Evolutionary conservation across 352 stramenopile species (phyloP), one percentile per base, ranked within the genome.

Genomic region (Phytophthora sp.): DNA sequence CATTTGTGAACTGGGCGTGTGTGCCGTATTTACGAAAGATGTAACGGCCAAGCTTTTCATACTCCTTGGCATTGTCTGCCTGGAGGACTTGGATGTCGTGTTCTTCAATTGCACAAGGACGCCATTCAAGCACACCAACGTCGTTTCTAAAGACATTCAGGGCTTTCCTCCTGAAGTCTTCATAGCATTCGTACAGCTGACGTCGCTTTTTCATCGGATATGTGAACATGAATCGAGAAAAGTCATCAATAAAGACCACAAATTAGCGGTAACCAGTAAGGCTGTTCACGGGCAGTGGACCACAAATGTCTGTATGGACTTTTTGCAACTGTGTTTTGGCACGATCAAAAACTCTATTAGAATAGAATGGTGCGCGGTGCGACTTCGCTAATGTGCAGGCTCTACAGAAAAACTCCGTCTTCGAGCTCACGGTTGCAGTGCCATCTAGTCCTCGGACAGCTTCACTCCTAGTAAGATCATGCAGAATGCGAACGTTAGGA

Each of bases 161-260:
- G 0, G 24, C 28, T 44, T 62, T 54, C n/a, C 13, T 21, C 5
- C 54, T 32, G 18, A 62, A 54, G 27, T 35, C 13, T 35, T 62
- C 46, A 11, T 56, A 69, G 35, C 43, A 63, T 0, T 32, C 17
- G 13, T 69, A 70, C 8, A 70, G 3, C 21, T 69, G 28, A 27
- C 24, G 56, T 23, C 27, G 39, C 0, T 21, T 30, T 17, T 54
- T 58, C 0, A 69, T 66, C 1, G 43, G 5, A 11, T 63, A 70
- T 12, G 48, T 50, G 35, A 54, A 68, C 51, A 57, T 58, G 46
- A 49, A 68, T 24, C 45, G 42, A 17, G 56, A 51, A 37, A 54
- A 61, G 38, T 66, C 55, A 37, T 62, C 62, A 12, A 71, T 71
- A 31, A 71, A 66, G 24, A 64, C 44, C 10, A 54, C 10, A 34